Evolutionary conservation across 352 stramenopile species (phyloP), one percentile per base, ranked within the genome.

Genomic region (Thalassiosira hispida): DNA sequence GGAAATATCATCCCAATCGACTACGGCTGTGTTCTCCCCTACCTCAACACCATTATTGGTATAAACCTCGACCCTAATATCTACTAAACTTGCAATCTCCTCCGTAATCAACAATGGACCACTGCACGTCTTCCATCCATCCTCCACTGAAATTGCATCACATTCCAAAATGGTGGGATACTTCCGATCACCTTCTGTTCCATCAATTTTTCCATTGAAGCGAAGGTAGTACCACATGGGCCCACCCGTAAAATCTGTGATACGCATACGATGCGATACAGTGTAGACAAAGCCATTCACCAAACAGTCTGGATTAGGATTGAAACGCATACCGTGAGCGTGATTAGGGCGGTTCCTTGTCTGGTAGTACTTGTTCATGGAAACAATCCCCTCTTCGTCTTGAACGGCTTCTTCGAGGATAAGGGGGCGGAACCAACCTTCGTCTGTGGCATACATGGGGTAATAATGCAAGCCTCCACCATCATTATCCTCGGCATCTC

Each of bases 1-100:
- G 20, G 66, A 85, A 22, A 88, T 76, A 68, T 88, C 81, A 66
- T 88, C 81, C 40, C 61, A 83, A 56, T 88, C 81, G 40, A 88
- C 29, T 27, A 70, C 47, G 0, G 72, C 64, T 14, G 22, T 69
- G 52, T 69, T 55, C 52, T 25, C 38, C 6, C 12, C 44, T 35
- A 59, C 42, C 23, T 81, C 72, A 1, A 71, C 55, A 3, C 64
- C 1, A 9, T 33, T 23, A 35, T 73, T 60, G 18, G 70, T 57
- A 55, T 49, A 0, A 1, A 77, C 22, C 23, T 79, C 69, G 11
- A 31, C 38, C 1, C 0, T 23, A 23, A 63, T 57, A 0, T 61
- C n/a, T 20, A 40, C 42, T 23, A 69, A 47, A 55, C 57, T 47
- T 14, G 2, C 70, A 18, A 74, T 44, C 7, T 79, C 57, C 20